Evolutionary conservation across 352 stramenopile species (phyloP), one percentile per base, ranked within the genome.

Genomic region (Phytophthora melonis): DNA sequence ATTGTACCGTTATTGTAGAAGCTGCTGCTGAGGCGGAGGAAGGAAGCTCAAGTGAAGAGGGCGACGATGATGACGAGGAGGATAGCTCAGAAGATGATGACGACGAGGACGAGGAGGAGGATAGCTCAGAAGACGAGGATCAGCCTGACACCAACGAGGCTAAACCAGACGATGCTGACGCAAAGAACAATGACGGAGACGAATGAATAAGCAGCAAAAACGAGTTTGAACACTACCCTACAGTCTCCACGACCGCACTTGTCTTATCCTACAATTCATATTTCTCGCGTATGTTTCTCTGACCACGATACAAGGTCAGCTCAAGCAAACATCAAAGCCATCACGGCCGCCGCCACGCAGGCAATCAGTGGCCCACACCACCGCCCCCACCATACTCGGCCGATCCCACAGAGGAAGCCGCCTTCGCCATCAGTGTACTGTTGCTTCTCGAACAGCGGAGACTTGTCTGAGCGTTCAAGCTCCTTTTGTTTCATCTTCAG

Each of bases 1-100:
- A 30, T 30, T 30, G 41, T 18, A n/a, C n/a, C 13, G 13, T 13
- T 47, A 47, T 36, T 2, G 16, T 41, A 83, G 79, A 71, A 62
- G 58, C 50, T 63, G 58, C 58, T 30, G 32, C 76, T 39, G 79
- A 80, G 34, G 60, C 70, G 6, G 63, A 89, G 30, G 72, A 87
- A 4, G 55, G 16, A 11, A 79, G 72, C 13, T 80, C 75, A 3
- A 66, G 76, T 34, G 81, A 89, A 1, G 84, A 89, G n/a, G 77
- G 87, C 0, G 84, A 85, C 6, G 83, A 94, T 0, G 36, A 18
- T 43, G 36, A 43, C 14, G 74, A 84, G 7, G 81, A 93, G 2
- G 81, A 92, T 11, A 80, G 89, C 2, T 81, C 84, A 0, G 75
- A 90, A 2, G 72, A 89, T 10, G 80, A 95, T 23, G 78, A 88